phyloP scores from a whole-genome alignment of 2,329 filamentous ascomycete genomes.

The Scortechinia acanthostroma region DNA sequence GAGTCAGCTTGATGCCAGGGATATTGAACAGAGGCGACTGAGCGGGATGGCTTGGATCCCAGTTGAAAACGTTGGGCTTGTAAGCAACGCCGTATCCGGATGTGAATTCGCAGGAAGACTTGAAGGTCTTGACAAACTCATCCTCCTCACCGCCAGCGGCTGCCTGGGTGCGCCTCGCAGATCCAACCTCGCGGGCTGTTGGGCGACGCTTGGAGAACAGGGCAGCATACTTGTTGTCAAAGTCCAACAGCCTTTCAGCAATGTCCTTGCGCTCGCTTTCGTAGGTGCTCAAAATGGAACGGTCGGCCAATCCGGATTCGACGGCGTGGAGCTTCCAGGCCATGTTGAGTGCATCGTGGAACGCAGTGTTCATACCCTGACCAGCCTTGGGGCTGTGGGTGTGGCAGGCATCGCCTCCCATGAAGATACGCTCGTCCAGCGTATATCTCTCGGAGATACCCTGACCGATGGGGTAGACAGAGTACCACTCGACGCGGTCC shows the following conservation, averaged over 20 bases:
- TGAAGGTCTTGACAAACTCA: slow-evolving; percentile 83
- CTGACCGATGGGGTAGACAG: slow-evolving; percentile 71
- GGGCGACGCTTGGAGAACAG: slow-evolving; percentile 77
- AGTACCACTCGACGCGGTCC: slow-evolving; percentile 67
- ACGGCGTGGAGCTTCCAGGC: slow-evolving; percentile 96
- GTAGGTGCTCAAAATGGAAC: slow-evolving; percentile 74
- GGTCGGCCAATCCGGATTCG: slow-evolving; percentile 72
- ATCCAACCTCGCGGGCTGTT: slow-evolving; percentile 65
- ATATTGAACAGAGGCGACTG: slow-evolving; percentile 66
- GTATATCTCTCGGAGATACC: slow-evolving; percentile 65
- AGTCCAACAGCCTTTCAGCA: slow-evolving; percentile 76
- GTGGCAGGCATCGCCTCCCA: slow-evolving; percentile 73
- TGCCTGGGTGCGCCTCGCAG: slow-evolving; percentile 35
- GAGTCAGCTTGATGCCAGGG: slow-evolving; percentile 54
- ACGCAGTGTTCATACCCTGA: slow-evolving; percentile 75
- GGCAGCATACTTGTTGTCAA: slow-evolving; percentile 83
- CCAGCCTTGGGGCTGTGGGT: slow-evolving; percentile 74
- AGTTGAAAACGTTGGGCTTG: slow-evolving; percentile 75
- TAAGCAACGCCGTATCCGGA: slow-evolving; percentile 87
- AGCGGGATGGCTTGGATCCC: slow-evolving; percentile 67
- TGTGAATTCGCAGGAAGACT: slow-evolving; percentile 84
- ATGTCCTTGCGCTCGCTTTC: slow-evolving; percentile 79
- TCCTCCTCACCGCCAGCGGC: slow-evolving; percentile 45
- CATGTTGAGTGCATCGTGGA: slow-evolving; percentile 77
- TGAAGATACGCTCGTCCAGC: slow-evolving; percentile 62